Conservation (phyloP, 176 grass and related monocot species). For the Bolboschoenus planiculmis region DNA sequence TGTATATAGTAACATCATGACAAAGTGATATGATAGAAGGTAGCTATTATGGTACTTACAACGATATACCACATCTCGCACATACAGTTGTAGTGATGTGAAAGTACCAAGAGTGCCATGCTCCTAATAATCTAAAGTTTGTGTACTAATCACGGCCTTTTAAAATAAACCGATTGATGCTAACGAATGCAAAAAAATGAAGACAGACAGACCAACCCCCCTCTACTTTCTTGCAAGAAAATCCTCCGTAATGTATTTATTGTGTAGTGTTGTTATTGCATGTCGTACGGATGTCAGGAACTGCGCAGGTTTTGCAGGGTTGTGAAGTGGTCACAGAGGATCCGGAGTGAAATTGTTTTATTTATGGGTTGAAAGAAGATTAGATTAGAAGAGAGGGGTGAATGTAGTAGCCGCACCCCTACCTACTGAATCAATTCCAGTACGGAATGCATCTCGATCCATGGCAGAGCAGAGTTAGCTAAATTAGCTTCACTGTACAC, state of each 20-base stretch:
- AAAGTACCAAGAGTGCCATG: background rate
- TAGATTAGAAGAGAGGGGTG: no score
- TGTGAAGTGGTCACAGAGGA: no score
- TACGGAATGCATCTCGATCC: background rate
- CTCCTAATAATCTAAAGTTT: background rate
- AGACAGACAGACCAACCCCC: background rate
- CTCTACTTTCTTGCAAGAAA: background rate
- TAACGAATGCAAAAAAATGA: background rate
- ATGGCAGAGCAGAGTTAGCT: background rate
- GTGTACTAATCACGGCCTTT: background rate
- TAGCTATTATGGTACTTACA: background rate
- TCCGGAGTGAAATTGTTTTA: background rate
- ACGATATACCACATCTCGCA: background rate
- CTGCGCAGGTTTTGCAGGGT: no score
- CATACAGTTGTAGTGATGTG: background rate
- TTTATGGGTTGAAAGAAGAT: no score
- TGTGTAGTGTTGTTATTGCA: background rate
- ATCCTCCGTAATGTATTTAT: no score
- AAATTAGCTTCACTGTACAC: background rate
- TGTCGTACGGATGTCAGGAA: no score
- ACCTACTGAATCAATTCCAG: slow-evolving; percentile 9
- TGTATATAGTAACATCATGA: background rate
- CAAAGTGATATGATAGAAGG: background rate
- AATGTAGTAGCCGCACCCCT: slow-evolving; percentile 14
- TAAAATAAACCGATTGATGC: background rate